A percentile compares a stretch with the other conserved stretches of the same genome.
Conservation (phyloP, 1,139 yeast genomes). For the Kluyveromyces sp. region DNA sequence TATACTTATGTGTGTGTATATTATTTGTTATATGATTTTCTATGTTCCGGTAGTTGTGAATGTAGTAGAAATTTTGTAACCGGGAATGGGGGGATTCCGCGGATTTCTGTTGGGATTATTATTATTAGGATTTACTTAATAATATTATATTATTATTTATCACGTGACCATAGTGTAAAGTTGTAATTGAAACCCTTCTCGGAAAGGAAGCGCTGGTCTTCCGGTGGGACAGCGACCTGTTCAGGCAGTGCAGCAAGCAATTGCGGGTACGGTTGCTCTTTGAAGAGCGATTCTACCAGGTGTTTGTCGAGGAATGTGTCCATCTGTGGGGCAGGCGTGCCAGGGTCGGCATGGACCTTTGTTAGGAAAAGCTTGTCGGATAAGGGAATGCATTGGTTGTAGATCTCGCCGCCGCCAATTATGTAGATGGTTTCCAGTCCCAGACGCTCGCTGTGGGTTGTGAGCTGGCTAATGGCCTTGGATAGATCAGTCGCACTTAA, state of each 20-base stretch:
- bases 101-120: neutral
- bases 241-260: neutral
- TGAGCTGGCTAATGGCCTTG: conserved; percentile 15
- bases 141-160: neutral
- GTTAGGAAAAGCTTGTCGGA: conserved; percentile 66
- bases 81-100: neutral
- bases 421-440: conserved; percentile 56
- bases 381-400: conserved; percentile 45
- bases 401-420: conserved; percentile 92
- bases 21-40: too few relatives aligned
- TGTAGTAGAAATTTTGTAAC: too few relatives aligned
- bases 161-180: conserved; percentile 18
- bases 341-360: conserved; percentile 40
- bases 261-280: neutral
- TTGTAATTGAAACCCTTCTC: conserved; percentile 24
- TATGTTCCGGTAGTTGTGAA: too few relatives aligned
- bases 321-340: conserved; percentile 39
- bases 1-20: too few relatives aligned
- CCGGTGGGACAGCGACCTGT: conserved; percentile 13
- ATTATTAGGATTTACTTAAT: too few relatives aligned
- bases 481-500: neutral
- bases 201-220: conserved; percentile 4
- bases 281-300: neutral
- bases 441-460: conserved; percentile 12
- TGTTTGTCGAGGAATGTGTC: conserved; percentile 47